Conservation (phyloP, 345 rosid genomes). For the Excoecaria cochinchinensis region DNA sequence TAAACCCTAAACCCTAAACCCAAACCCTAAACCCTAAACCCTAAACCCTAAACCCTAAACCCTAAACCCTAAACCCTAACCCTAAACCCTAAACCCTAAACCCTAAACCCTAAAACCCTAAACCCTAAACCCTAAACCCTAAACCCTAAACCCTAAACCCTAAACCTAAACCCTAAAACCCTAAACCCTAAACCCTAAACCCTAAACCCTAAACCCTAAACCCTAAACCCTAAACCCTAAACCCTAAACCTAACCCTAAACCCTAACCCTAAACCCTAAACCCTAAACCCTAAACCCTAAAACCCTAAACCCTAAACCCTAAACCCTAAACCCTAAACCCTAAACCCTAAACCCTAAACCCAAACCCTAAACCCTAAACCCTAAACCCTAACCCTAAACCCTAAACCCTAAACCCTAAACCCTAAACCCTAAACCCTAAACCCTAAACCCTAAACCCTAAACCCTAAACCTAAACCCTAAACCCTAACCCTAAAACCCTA, state of each 20-base stretch:
- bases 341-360: conserved; percentile 11
- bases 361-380: conserved; percentile 3
- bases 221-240: conserved; percentile 21
- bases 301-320: conserved; percentile 6
- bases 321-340: conserved; percentile 6
- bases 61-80: conserved; percentile 27
- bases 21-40: conserved; percentile 29
- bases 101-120: conserved; percentile 30
- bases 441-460: conserved; percentile 6
- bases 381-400: conserved; percentile 13
- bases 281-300: background rate
- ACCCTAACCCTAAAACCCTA: background rate
- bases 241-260: conserved; percentile 13
- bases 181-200: conserved; percentile 10
- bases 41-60: conserved; percentile 24
- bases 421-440: conserved; percentile 15
- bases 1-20: conserved; percentile 21
- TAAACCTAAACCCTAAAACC: conserved; percentile 24
- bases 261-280: background rate
- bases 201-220: conserved; percentile 16
- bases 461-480: conserved; percentile 6
- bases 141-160: conserved; percentile 30
- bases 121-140: conserved; percentile 36
- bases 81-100: conserved; percentile 21
- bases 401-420: conserved; percentile 18